phyloP scores from a whole-genome alignment of 2,329 filamentous ascomycete genomes.

The Colletotrichum destructivum region DNA sequence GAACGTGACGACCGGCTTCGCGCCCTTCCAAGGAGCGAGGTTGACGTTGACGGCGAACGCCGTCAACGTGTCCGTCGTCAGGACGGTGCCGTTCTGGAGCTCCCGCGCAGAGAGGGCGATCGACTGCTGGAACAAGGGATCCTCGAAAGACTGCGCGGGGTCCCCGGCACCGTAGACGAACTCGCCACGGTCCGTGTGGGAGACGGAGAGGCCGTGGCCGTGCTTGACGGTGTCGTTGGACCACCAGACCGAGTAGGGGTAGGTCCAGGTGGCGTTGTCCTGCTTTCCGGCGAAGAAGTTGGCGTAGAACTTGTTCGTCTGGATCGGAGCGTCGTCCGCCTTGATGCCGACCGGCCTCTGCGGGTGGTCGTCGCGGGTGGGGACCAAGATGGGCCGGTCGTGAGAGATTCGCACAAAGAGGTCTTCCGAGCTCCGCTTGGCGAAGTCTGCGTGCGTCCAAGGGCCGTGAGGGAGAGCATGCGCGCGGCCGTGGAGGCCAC shows the following conservation, averaged over 20 bases:
- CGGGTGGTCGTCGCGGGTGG: conserved; percentile 26
- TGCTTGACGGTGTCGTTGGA: conserved; percentile 61
- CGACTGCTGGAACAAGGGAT: conserved; percentile 68
- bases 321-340: conserved; percentile 57
- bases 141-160: conserved; percentile 68
- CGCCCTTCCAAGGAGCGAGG: conserved; percentile 61
- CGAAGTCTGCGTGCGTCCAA: neutral
- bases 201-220: conserved; percentile 76
- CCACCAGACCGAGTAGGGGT: conserved; percentile 78
- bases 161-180: conserved; percentile 74
- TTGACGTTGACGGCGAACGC: conserved; percentile 74
- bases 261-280: conserved; percentile 74
- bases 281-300: conserved; percentile 81
- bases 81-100: conserved; percentile 68
- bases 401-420: conserved; percentile 25
- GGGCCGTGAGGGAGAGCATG: too few species aligned
- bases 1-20: conserved; percentile 72
- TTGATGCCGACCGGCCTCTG: conserved; percentile 29
- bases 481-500: neutral
- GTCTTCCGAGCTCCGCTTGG: neutral
- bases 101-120: conserved; percentile 81
- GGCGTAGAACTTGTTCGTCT: conserved; percentile 80
- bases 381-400: conserved; percentile 26
- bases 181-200: conserved; percentile 75
- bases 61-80: conserved; percentile 63